These are phyloP conservation scores for Plenodomus biglobosus DNA, from an alignment of 2,329 filamentous ascomycete species.

Conservation along the genomic window DNA sequence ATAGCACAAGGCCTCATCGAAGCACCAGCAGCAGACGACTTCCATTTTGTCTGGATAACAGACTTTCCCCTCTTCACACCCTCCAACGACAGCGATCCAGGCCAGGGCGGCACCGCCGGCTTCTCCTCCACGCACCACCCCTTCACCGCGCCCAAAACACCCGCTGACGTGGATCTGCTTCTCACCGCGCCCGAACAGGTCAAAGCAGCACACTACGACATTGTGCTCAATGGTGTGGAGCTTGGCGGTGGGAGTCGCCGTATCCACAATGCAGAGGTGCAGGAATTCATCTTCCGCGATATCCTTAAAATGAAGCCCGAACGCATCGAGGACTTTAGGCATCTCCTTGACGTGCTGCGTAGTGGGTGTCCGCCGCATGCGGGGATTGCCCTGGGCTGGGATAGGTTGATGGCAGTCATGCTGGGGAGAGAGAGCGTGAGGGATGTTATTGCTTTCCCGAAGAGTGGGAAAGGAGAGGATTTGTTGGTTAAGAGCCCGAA, in stretches of 20 bases:
- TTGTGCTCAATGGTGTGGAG: slow-evolving; percentile 94
- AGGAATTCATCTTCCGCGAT: slow-evolving; percentile 81
- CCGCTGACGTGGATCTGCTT: slow-evolving; percentile 72
- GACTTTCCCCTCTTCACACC: slow-evolving; percentile 93
- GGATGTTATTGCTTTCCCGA: slow-evolving; percentile 97
- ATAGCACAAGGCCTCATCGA: slow-evolving; percentile 63
- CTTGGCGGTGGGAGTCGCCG: slow-evolving; percentile 89
- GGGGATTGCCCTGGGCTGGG: slow-evolving; percentile 89
- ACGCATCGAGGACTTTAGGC: slow-evolving; percentile 77
- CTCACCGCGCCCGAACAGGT: slow-evolving; percentile 70
- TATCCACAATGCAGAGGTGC: slow-evolving; percentile 82
- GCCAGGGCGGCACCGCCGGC: slow-evolving; percentile 78
- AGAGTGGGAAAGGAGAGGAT: slow-evolving; percentile 88
- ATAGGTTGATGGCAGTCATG: slow-evolving; percentile 80
- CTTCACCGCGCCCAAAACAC: slow-evolving; percentile 81
- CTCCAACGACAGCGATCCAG: slow-evolving; percentile 63
- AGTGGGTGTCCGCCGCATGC: slow-evolving; percentile 93
- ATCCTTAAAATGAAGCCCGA: slow-evolving; percentile 75
- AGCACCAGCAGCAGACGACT: slow-evolving; percentile 53
- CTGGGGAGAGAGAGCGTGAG: slow-evolving; percentile 74
- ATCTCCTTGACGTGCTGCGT: slow-evolving; percentile 78
- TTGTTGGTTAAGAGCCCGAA: slow-evolving; percentile 77
- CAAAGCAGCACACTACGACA: slow-evolving; percentile 87
- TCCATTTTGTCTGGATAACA: slow-evolving; percentile 79
- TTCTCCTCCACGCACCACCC: slow-evolving; percentile 91